A percentile compares a stretch with the other conserved stretches of the same genome.
Evolutionary conservation across 2,329 filamentous ascomycete genomes (phyloP).

Genomic region (Fusarium sp.): DNA sequence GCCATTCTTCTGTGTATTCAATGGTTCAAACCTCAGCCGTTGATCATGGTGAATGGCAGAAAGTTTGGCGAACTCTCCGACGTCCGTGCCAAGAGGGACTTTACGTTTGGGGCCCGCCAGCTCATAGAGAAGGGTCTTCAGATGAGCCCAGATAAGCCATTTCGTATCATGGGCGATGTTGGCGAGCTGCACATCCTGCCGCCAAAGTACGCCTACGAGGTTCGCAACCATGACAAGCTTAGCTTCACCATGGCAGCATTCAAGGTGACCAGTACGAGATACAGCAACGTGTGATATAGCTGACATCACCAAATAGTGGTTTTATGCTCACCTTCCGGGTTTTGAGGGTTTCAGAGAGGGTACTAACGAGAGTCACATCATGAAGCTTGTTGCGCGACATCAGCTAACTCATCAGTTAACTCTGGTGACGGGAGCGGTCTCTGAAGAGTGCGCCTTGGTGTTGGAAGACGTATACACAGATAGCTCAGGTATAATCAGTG

Average conservation of each 20-base stretch:
- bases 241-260: neutral
- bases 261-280: neutral
- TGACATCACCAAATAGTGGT: accelerated
- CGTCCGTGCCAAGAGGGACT: neutral
- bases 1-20: neutral
- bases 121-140: neutral
- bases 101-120: neutral
- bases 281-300: accelerated
- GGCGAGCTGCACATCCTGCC: neutral
- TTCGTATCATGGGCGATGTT: neutral
- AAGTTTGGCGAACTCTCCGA: neutral
- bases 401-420: neutral
- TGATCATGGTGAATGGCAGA: neutral
- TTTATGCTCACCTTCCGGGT: neutral
- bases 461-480: neutral
- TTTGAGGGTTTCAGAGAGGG: neutral
- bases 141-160: neutral
- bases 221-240: neutral
- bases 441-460: neutral
- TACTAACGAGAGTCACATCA: neutral
- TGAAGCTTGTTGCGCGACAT: neutral
- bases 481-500: neutral
- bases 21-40: neutral
- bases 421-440: neutral
- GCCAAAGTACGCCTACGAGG: neutral